A percentile compares a stretch with the other conserved stretches of the same genome.
Conservation (phyloP, 306 rosid species). For the Quercus engelmannii region DNA sequence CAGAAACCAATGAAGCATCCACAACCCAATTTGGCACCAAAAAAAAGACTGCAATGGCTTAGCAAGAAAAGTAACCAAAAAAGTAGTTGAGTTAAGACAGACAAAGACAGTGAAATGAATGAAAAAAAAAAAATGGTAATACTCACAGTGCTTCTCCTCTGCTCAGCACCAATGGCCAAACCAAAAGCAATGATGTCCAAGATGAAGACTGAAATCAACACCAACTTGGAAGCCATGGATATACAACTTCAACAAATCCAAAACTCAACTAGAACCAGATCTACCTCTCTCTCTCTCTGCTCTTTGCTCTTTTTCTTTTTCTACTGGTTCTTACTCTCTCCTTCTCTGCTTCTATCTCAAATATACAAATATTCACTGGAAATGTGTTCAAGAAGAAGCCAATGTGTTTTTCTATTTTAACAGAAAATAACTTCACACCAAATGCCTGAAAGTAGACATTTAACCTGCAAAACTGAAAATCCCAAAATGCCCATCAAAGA, state of each 20-base stretch:
- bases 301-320: background rate
- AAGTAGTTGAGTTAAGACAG: background rate
- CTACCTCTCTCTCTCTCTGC: constrained; percentile 12
- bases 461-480: constrained; percentile 20
- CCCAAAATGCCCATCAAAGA: constrained; percentile 21
- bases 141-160: constrained; percentile 92
- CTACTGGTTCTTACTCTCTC: background rate
- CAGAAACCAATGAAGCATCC: constrained; percentile 7
- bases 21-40: background rate
- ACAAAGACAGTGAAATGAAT: background rate
- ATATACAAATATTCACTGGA: background rate
- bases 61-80: constrained; percentile 5
- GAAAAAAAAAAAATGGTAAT: background rate
- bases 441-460: constrained; percentile 20
- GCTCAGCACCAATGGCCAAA: constrained; percentile 94
- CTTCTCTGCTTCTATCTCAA: background rate
- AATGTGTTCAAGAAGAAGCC: background rate
- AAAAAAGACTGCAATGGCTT: background rate
- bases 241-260: constrained; percentile 3
- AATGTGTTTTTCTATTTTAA: background rate
- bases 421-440: constrained; percentile 38
- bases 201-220: constrained; percentile 55
- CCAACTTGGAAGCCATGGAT: constrained; percentile 90
- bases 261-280: constrained; percentile 29
- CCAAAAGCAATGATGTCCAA: constrained; percentile 84